phyloP scores from a whole-genome alignment of 2,329 filamentous ascomycete species.

The Lecanicillium sp. region DNA sequence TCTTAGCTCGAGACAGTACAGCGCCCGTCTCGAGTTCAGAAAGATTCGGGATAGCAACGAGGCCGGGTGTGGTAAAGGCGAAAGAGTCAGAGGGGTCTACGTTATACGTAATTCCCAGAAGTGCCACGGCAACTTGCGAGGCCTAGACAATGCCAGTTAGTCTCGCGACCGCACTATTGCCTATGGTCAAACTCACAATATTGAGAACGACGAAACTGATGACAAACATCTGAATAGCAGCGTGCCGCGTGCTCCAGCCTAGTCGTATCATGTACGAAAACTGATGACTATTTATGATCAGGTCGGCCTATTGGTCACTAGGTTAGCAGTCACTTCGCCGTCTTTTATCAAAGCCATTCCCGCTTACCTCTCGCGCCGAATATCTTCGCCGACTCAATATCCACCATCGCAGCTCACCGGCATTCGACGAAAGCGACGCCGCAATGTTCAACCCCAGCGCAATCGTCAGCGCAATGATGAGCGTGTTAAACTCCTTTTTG shows the following conservation, averaged over 20 bases:
- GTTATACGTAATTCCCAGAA: slow-evolving; percentile 33
- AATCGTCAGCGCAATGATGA: slow-evolving; percentile 37
- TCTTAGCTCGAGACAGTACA: slow-evolving; percentile 13
- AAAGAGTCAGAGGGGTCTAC: slow-evolving; percentile 27
- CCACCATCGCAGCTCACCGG: slow-evolving; percentile 37
- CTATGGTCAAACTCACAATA: slow-evolving; percentile 13
- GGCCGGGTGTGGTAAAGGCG: slow-evolving; percentile 23
- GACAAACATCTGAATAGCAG: slow-evolving; percentile 14
- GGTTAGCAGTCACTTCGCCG: too few relatives aligned
- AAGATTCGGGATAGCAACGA: slow-evolving; percentile 29
- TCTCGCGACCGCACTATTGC: too few relatives aligned
- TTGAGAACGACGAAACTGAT: slow-evolving; percentile 15
- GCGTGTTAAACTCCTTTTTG: slow-evolving; percentile 34
- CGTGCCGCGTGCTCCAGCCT: slow-evolving; percentile 11
- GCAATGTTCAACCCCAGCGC: slow-evolving; percentile 32
- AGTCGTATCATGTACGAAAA: slow-evolving; percentile 15
- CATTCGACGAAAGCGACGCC: slow-evolving; percentile 34
- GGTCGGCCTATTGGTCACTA: slow-evolving; percentile 8
- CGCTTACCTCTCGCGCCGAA: slow-evolving; percentile 31
- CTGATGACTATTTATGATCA: slow-evolving; percentile 16
- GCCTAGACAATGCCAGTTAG: slow-evolving; percentile 17
- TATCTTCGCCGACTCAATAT: slow-evolving; percentile 29
- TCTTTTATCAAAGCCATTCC: too few relatives aligned
- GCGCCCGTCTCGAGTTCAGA: slow-evolving; percentile 23
- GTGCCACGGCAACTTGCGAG: slow-evolving; percentile 34